These are phyloP conservation scores for Apiospora pterosperma DNA, from an alignment of 2,329 filamentous ascomycete genomes.

Conservation along the genomic window DNA sequence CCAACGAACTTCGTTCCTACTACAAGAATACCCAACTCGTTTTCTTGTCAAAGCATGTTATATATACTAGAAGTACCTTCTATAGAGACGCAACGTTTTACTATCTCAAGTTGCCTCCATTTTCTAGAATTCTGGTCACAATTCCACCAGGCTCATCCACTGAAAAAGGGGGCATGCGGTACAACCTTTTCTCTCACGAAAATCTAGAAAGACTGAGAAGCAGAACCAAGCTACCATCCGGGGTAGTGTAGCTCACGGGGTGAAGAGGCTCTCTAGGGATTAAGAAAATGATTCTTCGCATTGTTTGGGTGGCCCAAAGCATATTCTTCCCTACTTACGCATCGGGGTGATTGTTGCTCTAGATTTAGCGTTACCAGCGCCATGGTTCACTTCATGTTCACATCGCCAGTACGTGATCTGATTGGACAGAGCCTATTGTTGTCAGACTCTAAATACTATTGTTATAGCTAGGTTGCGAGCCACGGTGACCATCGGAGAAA, in stretches of 20 bases:
- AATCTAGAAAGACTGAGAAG: neutral
- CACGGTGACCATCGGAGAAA: neutral
- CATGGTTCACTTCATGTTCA: neutral
- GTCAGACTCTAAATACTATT: neutral
- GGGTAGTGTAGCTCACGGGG: too few relatives aligned
- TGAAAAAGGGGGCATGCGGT: neutral
- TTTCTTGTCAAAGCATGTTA: too few relatives aligned
- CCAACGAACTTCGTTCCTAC: too few relatives aligned
- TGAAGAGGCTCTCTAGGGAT: too few relatives aligned
- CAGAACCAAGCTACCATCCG: neutral
- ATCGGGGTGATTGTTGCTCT: neutral
- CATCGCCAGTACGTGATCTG: neutral
- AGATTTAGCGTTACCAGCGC: neutral
- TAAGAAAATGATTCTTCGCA: neutral
- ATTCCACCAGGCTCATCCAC: neutral
- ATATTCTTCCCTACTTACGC: neutral
- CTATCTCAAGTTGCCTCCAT: neutral
- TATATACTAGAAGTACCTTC: neutral
- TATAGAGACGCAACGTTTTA: neutral
- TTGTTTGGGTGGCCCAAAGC: neutral
- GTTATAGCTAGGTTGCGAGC: neutral
- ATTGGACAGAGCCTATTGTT: neutral
- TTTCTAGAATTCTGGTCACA: neutral
- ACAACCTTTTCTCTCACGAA: neutral
- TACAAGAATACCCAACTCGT: too few relatives aligned